A percentile compares a stretch with the other conserved stretches of the same genome.
Evolutionary conservation across 345 rosid genomes (phyloP).

Genomic region (Isatis tinctoria): DNA sequence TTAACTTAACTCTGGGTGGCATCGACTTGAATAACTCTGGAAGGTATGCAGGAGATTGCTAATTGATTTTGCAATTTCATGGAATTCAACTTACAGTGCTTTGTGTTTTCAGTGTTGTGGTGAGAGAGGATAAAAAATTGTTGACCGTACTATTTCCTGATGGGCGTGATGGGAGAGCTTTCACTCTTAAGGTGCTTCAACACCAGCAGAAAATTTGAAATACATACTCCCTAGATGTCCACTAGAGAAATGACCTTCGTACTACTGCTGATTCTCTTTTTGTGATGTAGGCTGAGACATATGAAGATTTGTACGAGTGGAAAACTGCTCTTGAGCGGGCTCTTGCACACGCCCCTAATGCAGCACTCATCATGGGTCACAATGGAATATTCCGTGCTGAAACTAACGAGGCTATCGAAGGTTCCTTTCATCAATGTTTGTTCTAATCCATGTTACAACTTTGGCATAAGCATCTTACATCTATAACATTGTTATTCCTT

Average conservation of each 20-base stretch:
- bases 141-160: conserved; percentile 96
- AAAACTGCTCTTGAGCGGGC: conserved; percentile 92
- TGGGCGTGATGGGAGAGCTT: conserved; percentile 99
- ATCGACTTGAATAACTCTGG: conserved; percentile 97
- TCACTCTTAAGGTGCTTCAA: conserved; percentile 84
- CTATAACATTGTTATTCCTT: not conserved
- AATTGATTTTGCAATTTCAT: not conserved
- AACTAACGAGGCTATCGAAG: conserved; percentile 66
- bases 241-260: not conserved
- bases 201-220: conserved; percentile 8
- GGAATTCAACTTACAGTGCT: not conserved
- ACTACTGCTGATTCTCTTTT: conserved; percentile 8
- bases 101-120: conserved; percentile 74
- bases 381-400: conserved; percentile 84
- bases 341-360: conserved; percentile 95
- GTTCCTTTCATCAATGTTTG: conserved; percentile 76
- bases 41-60: conserved; percentile 44
- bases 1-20: conserved; percentile 91
- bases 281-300: conserved; percentile 74
- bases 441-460: conserved; percentile 26
- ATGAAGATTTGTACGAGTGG: conserved; percentile 93
- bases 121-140: conserved; percentile 91
- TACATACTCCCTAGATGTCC: not conserved
- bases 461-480: not conserved
- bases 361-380: conserved; percentile 93